Percentiles rank a stretch among this genome's conserved stretches.
Conservation (phyloP, 768 basidiomycete genomes). For the Tricholoma matsutake region DNA sequence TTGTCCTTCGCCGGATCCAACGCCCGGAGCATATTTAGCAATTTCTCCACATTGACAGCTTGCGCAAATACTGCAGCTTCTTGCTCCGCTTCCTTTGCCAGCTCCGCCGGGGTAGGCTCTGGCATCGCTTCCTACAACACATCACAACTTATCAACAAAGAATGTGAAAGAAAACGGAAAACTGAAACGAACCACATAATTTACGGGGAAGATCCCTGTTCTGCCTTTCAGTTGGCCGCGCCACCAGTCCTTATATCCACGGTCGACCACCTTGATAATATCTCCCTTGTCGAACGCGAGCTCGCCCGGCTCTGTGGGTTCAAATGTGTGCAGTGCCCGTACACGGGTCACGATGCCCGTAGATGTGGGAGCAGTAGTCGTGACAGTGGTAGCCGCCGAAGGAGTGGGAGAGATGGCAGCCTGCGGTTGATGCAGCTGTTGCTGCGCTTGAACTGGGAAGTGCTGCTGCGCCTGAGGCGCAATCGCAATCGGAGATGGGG, state of each 20-base stretch:
- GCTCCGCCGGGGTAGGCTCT: constrained; percentile 72
- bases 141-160: not conserved
- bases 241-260: constrained; percentile 97
- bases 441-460: constrained; percentile 17
- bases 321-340: constrained; percentile 84
- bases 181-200: constrained; percentile 75
- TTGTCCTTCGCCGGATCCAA: constrained; percentile 78
- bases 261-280: constrained; percentile 91
- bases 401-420: constrained; percentile 12
- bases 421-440: constrained; percentile 17
- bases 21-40: constrained; percentile 69
- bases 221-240: constrained; percentile 85
- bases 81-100: constrained; percentile 79
- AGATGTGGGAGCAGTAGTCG: constrained; percentile 9
- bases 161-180: not conserved
- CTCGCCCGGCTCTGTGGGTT: constrained; percentile 85
- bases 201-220: constrained; percentile 95
- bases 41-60: constrained; percentile 78
- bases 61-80: constrained; percentile 89
- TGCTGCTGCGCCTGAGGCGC: constrained; percentile 24
- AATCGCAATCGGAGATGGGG: constrained; percentile 36
- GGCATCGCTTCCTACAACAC: constrained; percentile 70
- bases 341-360: constrained; percentile 71
- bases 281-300: constrained; percentile 91
- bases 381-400: constrained; percentile 15